A percentile compares a stretch with the other conserved stretches of the same genome.
These are phyloP conservation scores for Apiospora saccharicola DNA, from an alignment of 2,329 filamentous ascomycete genomes.

Conservation along the genomic window DNA sequence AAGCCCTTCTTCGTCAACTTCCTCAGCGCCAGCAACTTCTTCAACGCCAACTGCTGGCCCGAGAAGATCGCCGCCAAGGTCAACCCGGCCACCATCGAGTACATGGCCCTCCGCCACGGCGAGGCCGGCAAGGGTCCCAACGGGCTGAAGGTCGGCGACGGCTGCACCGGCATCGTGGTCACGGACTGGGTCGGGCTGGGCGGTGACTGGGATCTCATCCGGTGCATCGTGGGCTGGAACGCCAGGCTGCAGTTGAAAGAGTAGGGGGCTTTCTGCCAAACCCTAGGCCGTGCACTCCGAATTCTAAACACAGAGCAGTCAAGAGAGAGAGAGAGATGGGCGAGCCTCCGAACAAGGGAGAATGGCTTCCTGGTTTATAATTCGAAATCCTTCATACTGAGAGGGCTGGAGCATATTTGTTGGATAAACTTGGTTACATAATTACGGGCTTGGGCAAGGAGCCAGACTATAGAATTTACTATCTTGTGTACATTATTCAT, in stretches of 20 bases:
- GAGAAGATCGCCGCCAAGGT: slow-evolving; percentile 88
- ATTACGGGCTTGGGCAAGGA: neutral
- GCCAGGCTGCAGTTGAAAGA: slow-evolving; percentile 64
- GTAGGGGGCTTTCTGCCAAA: slow-evolving; percentile 33
- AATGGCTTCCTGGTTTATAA: neutral
- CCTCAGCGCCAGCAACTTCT: slow-evolving; percentile 91
- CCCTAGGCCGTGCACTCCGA: neutral
- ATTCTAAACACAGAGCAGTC: neutral
- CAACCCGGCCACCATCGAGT: slow-evolving; percentile 77
- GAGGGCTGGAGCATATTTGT: neutral
- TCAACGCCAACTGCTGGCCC: slow-evolving; percentile 90
- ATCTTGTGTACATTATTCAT: neutral
- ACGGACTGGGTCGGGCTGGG: slow-evolving; percentile 91
- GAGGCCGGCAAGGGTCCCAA: slow-evolving; percentile 57
- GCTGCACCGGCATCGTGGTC: slow-evolving; percentile 85
- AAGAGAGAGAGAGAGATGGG: neutral
- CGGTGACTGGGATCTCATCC: slow-evolving; percentile 90
- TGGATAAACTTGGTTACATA: neutral
- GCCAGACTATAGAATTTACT: neutral
- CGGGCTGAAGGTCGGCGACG: slow-evolving; percentile 68
- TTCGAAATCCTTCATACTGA: neutral
- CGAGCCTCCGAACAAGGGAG: neutral
- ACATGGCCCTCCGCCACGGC: slow-evolving; percentile 66
- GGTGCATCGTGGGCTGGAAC: slow-evolving; percentile 92
- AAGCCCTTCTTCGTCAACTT: slow-evolving; percentile 88